Conservation (phyloP, 495 filamentous ascomycete genomes). For the Jackrogersella multiformis region DNA sequence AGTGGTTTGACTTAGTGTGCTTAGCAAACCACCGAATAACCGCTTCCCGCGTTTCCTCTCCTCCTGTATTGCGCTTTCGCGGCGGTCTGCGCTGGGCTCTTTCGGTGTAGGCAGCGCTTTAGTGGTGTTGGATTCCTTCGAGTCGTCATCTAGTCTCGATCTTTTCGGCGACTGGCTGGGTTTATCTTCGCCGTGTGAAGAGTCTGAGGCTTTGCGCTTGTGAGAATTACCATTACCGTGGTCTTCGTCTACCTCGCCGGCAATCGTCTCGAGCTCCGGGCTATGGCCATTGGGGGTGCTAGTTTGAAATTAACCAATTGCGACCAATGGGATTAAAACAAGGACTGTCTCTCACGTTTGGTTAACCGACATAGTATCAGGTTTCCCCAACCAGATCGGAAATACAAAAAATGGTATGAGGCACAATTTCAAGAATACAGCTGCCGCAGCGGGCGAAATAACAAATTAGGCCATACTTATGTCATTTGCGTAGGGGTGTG, state of each 20-base stretch:
- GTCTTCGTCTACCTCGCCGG: slow-evolving; percentile 22
- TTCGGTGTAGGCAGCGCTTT: slow-evolving; percentile 47
- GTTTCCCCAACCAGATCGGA: slow-evolving; percentile 1
- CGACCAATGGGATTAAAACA: slow-evolving; percentile 23
- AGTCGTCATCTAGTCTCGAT: slow-evolving; percentile 40
- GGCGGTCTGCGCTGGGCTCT: slow-evolving; percentile 45
- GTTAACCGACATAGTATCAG: slow-evolving; percentile 36
- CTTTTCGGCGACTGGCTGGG: slow-evolving; percentile 43
- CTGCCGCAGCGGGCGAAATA: slow-evolving; percentile 18
- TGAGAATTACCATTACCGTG: slow-evolving; percentile 3
- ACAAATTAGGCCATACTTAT: slow-evolving; percentile 16
- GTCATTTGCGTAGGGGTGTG: neutral
- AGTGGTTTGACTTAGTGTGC: slow-evolving; percentile 83
- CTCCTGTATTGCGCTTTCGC: slow-evolving; percentile 66
- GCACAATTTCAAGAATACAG: neutral
- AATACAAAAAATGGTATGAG: neutral
- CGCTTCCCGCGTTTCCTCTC: slow-evolving; percentile 89
- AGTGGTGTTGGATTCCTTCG: slow-evolving; percentile 38
- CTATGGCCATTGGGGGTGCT: slow-evolving; percentile 34
- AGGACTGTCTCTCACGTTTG: slow-evolving; percentile 32
- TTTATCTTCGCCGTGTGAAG: slow-evolving; percentile 17
- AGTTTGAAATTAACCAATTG: slow-evolving; percentile 27
- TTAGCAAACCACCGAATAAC: slow-evolving; percentile 88
- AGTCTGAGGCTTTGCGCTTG: slow-evolving; percentile 44
- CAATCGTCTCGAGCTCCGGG: slow-evolving; percentile 27